Base-by-base conservation (phyloP, 2,329 filamentous ascomycete genomes). In the Trichoderma oligosporum region DNA sequence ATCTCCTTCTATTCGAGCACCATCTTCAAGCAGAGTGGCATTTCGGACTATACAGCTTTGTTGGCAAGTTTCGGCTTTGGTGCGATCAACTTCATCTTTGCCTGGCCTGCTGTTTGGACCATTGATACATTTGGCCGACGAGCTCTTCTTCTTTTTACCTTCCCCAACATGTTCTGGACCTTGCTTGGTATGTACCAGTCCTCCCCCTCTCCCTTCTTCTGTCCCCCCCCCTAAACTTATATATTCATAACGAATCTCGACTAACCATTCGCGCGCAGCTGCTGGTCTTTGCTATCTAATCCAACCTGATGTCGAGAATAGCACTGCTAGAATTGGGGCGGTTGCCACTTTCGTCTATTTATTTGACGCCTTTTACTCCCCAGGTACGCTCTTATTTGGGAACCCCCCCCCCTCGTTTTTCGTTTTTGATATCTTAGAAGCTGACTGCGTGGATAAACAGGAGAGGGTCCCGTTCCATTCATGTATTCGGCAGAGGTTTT, bases 401-500 rank as follows among this genome's bases (percentile, higher is more conserved):
- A n/a, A n/a, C n/a, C n/a, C n/a, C n/a, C n/a, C n/a, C n/a, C n/a
- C n/a, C 27, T 56, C 22, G 14, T 16, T 2, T 4, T 11, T 7
- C 3, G 14, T 22, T 24, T 2, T 7, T 38, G 8, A 39, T 12
- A n/a, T 39, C 6, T 9, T 7, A 5, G 12, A 12, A 20, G 22
- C 20, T 14, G 24, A 16, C 4, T 24, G 38, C 18, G 25, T 25
- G 33, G 18, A 4, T 9, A 2, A 14, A 14, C 64, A 8, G 65
- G 85, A n/a, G 84, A 87, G 71, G 84, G 82, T 0, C 79, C 80
- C 2, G 83, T 86, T 9, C 82, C 83, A 0, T 87, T 85, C 67
- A 79, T 81, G 9, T 87, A 87, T 71, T 80, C 77, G 2, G 82
- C 84, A 22, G 85, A 87, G 66, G 83, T 86, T 2, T 87, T 83